phyloP scores from a whole-genome alignment of 495 filamentous ascomycete species.

The Haplographium delicatum region DNA sequence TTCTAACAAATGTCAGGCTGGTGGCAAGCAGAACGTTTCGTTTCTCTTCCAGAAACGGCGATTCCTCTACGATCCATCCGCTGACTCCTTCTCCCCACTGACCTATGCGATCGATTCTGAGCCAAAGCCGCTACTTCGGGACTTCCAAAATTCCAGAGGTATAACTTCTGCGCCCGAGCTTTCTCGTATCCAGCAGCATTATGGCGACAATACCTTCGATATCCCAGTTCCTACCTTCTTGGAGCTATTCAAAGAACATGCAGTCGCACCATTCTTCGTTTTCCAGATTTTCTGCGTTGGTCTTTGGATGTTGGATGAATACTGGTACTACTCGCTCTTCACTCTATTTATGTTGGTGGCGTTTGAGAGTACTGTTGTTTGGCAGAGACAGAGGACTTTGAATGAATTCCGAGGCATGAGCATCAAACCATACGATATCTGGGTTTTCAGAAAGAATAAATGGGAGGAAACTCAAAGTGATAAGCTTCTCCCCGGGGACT shows the following conservation, averaged over 20 bases:
- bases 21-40: slow-evolving; percentile 68
- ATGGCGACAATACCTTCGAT: slow-evolving; percentile 95
- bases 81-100: slow-evolving; percentile 69
- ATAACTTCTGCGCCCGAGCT: slow-evolving; percentile 67
- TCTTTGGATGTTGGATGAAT: slow-evolving; percentile 98
- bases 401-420: slow-evolving; percentile 98
- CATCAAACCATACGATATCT: slow-evolving; percentile 95
- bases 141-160: slow-evolving; percentile 74
- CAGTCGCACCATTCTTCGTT: slow-evolving; percentile 97
- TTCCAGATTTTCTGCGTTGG: slow-evolving; percentile 99
- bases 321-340: slow-evolving; percentile 99
- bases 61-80: slow-evolving; percentile 74
- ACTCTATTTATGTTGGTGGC: slow-evolving; percentile 96
- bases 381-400: slow-evolving; percentile 96
- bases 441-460: slow-evolving; percentile 76
- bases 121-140: slow-evolving; percentile 67
- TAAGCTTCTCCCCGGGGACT: slow-evolving; percentile 90
- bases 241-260: slow-evolving; percentile 97
- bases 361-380: slow-evolving; percentile 98
- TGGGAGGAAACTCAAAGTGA: slow-evolving; percentile 92
- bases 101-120: slow-evolving; percentile 80
- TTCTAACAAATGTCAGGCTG: slow-evolving; percentile 41
- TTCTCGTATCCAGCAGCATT: slow-evolving; percentile 77
- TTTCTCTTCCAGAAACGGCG: slow-evolving; percentile 98
- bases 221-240: slow-evolving; percentile 94